phyloP scores from a whole-genome alignment of 1,284 basidiomycete species.

The Inonotus hispidus region DNA sequence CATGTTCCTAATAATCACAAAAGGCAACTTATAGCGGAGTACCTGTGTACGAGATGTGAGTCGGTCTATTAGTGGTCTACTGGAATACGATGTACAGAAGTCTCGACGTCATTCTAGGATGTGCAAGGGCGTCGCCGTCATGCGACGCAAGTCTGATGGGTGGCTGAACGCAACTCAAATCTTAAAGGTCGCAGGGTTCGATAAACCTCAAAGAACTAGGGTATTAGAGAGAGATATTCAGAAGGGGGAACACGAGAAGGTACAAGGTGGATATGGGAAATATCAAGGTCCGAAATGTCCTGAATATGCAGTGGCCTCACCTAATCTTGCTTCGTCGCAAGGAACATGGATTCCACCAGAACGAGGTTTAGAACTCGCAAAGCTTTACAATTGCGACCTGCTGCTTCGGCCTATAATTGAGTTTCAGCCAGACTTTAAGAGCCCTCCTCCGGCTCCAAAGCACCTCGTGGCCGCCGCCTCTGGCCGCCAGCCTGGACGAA shows the following conservation, averaged over 20 bases:
- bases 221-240: conserved; percentile 98
- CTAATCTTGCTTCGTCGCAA: conserved; percentile 30
- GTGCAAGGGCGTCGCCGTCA: conserved; percentile 94
- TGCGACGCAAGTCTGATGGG: conserved; percentile 92
- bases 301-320: not conserved
- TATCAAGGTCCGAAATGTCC: conserved; percentile 77
- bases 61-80: conserved; percentile 29
- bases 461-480: conserved; percentile 74
- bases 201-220: conserved; percentile 97
- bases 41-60: conserved; percentile 79
- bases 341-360: conserved; percentile 99
- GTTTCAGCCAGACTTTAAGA: conserved; percentile 86
- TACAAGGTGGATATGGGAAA: conserved; percentile 99
- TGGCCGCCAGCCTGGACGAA: conserved; percentile 48
- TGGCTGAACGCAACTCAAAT: conserved; percentile 99
- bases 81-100: not conserved
- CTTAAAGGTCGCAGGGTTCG: conserved; percentile 97
- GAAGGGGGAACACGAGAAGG: conserved; percentile 98
- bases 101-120: conserved; percentile 53
- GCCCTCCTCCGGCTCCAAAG: conserved; percentile 95
- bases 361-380: conserved; percentile 80
- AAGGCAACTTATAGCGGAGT: conserved; percentile 87
- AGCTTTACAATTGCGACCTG: conserved; percentile 89
- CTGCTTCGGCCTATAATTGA: conserved; percentile 94
- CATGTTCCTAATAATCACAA: conserved; percentile 20